These are phyloP conservation scores for Teratosphaeria pseudoeucalypti DNA, from an alignment of 2,329 filamentous ascomycete genomes.

Conservation along the genomic window DNA sequence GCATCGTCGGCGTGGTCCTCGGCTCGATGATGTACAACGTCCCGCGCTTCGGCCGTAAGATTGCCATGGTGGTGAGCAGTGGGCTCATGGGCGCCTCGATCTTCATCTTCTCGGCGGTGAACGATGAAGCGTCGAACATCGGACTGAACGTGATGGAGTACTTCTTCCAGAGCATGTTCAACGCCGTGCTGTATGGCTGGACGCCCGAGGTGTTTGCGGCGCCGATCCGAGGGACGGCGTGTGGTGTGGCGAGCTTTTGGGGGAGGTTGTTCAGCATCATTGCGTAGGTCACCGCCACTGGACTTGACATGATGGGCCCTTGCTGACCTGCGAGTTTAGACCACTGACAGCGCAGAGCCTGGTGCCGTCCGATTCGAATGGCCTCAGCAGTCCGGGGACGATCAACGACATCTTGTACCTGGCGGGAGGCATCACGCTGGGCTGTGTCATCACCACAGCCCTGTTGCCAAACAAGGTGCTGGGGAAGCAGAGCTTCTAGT, in stretches of 20 bases:
- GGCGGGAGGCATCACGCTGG: slow-evolving; percentile 45
- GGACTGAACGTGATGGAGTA: slow-evolving; percentile 44
- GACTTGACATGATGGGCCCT: neutral
- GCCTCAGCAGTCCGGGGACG: slow-evolving; percentile 10
- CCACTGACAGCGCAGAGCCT: slow-evolving; percentile 45
- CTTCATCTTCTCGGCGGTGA: slow-evolving; percentile 36
- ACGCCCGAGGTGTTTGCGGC: slow-evolving; percentile 44
- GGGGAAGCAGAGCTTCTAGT: slow-evolving; percentile 26
- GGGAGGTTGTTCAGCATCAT: slow-evolving; percentile 49
- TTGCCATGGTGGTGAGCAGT: slow-evolving; percentile 31
- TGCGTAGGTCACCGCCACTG: slow-evolving; percentile 19
- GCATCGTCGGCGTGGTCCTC: slow-evolving; percentile 41
- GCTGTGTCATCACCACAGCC: slow-evolving; percentile 42
- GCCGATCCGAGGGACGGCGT: slow-evolving; percentile 41
- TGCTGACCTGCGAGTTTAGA: neutral
- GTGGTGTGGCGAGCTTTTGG: slow-evolving; percentile 49
- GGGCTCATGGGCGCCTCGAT: slow-evolving; percentile 35
- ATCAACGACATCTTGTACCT: slow-evolving; percentile 39
- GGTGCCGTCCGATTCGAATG: slow-evolving; percentile 9
- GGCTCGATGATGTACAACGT: slow-evolving; percentile 41
- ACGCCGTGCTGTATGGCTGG: slow-evolving; percentile 39
- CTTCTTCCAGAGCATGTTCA: slow-evolving; percentile 43
- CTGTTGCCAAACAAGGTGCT: slow-evolving; percentile 35
- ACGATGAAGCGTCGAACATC: slow-evolving; percentile 36
- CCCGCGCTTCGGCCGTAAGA: slow-evolving; percentile 34